phyloP scores from a whole-genome alignment of 352 stramenopile genomes.

The Pythium guiyangense region DNA sequence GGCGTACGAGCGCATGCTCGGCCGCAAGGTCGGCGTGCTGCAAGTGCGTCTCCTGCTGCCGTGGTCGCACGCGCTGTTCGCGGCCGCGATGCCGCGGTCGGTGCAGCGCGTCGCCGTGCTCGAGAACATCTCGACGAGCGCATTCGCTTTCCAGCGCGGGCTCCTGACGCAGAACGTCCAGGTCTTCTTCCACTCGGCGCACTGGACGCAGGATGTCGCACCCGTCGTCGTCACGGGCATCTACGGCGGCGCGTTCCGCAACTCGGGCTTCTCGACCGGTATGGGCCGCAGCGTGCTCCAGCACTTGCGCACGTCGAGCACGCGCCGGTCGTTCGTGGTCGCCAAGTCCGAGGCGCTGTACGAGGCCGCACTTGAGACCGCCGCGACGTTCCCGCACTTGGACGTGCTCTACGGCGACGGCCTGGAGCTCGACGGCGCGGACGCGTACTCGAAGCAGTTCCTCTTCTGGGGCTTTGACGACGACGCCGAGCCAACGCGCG shows the following conservation, averaged over 20 bases:
- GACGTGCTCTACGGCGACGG: constrained; percentile 51
- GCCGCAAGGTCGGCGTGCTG: constrained; percentile 69
- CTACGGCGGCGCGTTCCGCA: constrained; percentile 64
- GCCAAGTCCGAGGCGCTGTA: constrained; percentile 72
- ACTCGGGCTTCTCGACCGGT: constrained; percentile 55
- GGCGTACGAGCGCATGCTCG: constrained; percentile 72
- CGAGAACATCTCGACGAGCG: constrained; percentile 61
- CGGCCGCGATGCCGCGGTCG: constrained; percentile 43
- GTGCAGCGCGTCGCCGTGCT: constrained; percentile 64
- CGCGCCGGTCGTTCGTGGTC: constrained; percentile 73
- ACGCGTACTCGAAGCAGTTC: constrained; percentile 82
- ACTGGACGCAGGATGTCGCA: constrained; percentile 26
- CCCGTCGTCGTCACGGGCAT: constrained; percentile 55
- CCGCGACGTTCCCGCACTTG: constrained; percentile 41
- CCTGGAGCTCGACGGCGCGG: constrained; percentile 32
- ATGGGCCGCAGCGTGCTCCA: constrained; percentile 67
- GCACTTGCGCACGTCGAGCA: constrained; percentile 32
- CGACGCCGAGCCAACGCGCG: constrained; percentile 42
- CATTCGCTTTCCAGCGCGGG: constrained; percentile 60
- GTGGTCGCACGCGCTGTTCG: constrained; percentile 75
- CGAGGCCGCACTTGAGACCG: constrained; percentile 39
- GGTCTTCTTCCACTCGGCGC: constrained; percentile 62
- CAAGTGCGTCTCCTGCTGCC: constrained; percentile 69
- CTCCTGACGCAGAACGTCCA: constrained; percentile 69
- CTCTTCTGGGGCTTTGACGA: constrained; percentile 89